A percentile compares a stretch with the other conserved stretches of the same genome.
Evolutionary conservation across 352 stramenopile species (phyloP).

Genomic region (Pseudoperonospora humuli): DNA sequence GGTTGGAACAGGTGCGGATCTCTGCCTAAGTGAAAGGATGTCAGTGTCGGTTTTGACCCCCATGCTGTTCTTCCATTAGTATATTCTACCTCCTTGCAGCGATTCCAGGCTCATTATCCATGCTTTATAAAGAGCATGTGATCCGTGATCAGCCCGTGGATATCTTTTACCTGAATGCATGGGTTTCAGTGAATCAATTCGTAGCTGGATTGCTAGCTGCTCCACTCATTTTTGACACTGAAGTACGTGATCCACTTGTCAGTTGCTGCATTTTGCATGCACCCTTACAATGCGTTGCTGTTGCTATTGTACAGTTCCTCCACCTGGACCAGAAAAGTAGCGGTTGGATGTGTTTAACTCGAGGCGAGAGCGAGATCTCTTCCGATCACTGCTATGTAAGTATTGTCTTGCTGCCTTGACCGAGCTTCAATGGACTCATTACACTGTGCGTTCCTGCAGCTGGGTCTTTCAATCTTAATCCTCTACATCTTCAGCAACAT

Average conservation of each 20-base stretch:
- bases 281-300: neutral
- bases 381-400: conserved; percentile 73
- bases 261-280: neutral
- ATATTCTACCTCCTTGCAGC: conserved; percentile 74
- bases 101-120: conserved; percentile 68
- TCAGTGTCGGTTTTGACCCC: neutral
- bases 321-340: conserved; percentile 78
- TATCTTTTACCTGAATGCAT: conserved; percentile 83
- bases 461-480: conserved; percentile 61
- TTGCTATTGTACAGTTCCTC: conserved; percentile 19
- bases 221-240: conserved; percentile 73
- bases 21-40: neutral
- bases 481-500: conserved; percentile 74
- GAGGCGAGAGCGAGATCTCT: conserved; percentile 56
- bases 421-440: neutral
- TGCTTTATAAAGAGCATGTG: conserved; percentile 80
- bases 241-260: conserved; percentile 20
- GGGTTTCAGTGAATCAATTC: conserved; percentile 83
- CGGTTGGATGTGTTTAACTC: conserved; percentile 71
- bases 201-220: conserved; percentile 71
- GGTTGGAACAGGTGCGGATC: conserved; percentile 63
- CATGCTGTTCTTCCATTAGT: conserved; percentile 14
- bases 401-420: neutral
- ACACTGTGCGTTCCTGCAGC: conserved; percentile 22
- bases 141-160: conserved; percentile 82